These are phyloP conservation scores for Sporobolomyces pararoseus DNA, from an alignment of 768 basidiomycete species.

Conservation along the genomic window DNA sequence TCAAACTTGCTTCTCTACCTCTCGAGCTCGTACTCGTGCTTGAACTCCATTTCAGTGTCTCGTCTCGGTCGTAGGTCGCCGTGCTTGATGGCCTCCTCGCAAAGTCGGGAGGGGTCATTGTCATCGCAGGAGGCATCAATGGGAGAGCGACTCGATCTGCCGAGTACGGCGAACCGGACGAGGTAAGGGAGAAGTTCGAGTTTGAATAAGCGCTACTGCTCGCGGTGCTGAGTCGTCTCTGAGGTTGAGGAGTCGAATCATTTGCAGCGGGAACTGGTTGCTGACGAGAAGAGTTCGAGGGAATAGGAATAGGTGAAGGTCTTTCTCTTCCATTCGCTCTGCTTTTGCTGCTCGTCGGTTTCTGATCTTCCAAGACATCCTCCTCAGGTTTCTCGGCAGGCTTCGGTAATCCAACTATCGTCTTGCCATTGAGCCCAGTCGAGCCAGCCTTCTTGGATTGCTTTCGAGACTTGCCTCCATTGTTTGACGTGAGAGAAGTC, in stretches of 20 bases:
- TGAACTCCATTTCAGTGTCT: constrained; percentile 6
- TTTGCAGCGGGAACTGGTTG: too few species aligned
- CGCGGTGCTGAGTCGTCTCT: constrained; percentile 6
- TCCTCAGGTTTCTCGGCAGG: neutral
- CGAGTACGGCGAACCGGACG: constrained; percentile 8
- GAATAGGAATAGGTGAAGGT: constrained; percentile 7
- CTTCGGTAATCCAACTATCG: constrained; percentile 18
- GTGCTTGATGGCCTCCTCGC: neutral
- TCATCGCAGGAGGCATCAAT: neutral
- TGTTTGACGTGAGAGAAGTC: neutral
- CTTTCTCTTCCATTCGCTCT: neutral
- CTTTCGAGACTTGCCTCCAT: neutral
- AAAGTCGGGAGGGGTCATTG: constrained; percentile 25
- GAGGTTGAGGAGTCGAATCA: constrained; percentile 5
- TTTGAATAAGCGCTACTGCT: constrained; percentile 11
- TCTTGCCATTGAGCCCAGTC: neutral
- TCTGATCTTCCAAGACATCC: neutral
- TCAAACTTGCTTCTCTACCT: constrained; percentile 7
- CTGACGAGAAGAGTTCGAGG: neutral
- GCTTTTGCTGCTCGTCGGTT: neutral
- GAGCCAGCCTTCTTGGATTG: constrained; percentile 4
- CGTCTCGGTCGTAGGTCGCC: constrained; percentile 4
- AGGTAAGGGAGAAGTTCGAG: constrained; percentile 4
- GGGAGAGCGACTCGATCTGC: neutral
- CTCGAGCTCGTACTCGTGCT: constrained; percentile 3